phyloP scores from a whole-genome alignment of 768 basidiomycete genomes.

The Suillus bovinus region DNA sequence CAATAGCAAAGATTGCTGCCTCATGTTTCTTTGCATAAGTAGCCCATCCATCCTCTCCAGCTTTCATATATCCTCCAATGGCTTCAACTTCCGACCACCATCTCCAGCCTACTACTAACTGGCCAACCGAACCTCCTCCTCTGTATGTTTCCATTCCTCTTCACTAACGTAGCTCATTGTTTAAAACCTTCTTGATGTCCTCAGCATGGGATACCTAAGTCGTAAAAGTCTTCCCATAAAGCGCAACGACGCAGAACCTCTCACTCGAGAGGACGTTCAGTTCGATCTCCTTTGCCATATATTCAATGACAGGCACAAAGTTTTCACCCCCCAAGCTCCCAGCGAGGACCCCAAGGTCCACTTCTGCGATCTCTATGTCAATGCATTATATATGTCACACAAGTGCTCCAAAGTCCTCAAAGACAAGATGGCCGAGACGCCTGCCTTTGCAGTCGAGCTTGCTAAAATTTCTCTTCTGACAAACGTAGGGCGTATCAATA shows the following conservation, averaged over 20 bases:
- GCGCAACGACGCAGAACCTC: conserved; percentile 78
- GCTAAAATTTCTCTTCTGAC: conserved; percentile 83
- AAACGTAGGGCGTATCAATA: conserved; percentile 90
- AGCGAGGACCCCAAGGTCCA: conserved; percentile 54
- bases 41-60: conserved; percentile 14
- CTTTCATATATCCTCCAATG: conserved; percentile 41
- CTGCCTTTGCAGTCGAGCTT: conserved; percentile 75
- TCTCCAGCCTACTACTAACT: conserved; percentile 32
- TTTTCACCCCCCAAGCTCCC: conserved; percentile 69
- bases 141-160: conserved; percentile 43
- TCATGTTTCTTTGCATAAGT: conserved; percentile 25
- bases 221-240: conserved; percentile 73
- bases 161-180: conserved; percentile 5
- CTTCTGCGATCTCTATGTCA: conserved; percentile 83
- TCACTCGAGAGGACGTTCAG: conserved; percentile 83
- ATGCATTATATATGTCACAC: conserved; percentile 74
- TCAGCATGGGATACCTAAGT: conserved; percentile 59
- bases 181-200: conserved; percentile 7
- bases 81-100: conserved; percentile 42
- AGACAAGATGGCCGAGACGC: conserved; percentile 83
- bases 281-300: conserved; percentile 81
- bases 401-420: conserved; percentile 88
- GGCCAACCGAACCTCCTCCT: conserved; percentile 52
- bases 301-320: conserved; percentile 66
- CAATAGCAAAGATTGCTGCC: conserved; percentile 26